Percentiles rank a stretch among this genome's conserved stretches.
phyloP scores from a whole-genome alignment of 768 basidiomycete genomes.

The Russula earlei region DNA sequence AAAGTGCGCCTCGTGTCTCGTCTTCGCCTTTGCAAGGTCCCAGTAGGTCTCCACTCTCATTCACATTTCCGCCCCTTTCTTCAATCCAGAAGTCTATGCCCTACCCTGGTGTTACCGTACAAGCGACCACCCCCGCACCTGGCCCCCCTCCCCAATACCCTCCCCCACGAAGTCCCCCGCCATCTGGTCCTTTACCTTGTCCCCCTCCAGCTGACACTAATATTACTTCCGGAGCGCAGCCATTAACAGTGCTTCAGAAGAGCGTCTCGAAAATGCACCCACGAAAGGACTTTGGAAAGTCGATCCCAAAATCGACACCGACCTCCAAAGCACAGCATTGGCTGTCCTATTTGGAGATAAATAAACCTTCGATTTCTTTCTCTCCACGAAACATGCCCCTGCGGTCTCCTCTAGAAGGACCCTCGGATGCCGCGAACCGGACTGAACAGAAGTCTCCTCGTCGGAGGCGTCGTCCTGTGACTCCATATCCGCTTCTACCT shows the following conservation, averaged over 20 bases:
- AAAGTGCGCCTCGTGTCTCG: not conserved
- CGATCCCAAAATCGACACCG: not conserved
- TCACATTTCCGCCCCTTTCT: slow-evolving; percentile 17
- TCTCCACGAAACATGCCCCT: not conserved
- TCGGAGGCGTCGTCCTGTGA: slow-evolving; percentile 4
- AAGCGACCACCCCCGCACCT: slow-evolving; percentile 2
- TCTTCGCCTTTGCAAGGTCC: not conserved
- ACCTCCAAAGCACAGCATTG: not conserved
- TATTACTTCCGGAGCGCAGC: not conserved
- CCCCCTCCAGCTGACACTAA: not conserved
- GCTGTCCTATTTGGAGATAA: not conserved
- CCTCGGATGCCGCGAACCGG: not conserved
- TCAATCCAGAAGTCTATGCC: not conserved
- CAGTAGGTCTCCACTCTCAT: slow-evolving; percentile 9
- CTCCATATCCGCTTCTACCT: slow-evolving; percentile 7
- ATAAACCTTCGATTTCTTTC: not conserved
- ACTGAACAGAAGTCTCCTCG: not conserved
- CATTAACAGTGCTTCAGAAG: not conserved
- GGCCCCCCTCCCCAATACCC: slow-evolving; percentile 9
- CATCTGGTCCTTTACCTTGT: slow-evolving; percentile 5
- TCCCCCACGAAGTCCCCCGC: slow-evolving; percentile 9
- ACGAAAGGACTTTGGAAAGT: not conserved
- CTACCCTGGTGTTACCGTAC: slow-evolving; percentile 9
- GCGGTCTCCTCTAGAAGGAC: not conserved
- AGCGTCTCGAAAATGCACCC: not conserved